Evolutionary conservation across 208 protist species (phyloP).

Genomic region (Naegleria gruberi): DNA sequence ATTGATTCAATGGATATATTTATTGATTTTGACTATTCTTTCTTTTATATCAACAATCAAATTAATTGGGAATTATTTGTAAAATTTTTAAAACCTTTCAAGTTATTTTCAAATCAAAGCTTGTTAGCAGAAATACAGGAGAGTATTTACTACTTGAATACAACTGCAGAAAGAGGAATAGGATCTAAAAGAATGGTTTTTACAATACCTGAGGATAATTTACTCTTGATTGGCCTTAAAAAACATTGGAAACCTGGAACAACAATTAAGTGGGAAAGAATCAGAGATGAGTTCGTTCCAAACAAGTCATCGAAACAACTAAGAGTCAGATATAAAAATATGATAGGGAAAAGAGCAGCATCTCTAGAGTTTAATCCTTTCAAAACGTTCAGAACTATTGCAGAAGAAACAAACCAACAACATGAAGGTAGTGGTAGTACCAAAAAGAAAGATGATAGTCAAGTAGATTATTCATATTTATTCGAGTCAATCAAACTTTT

Average conservation of each 20-base stretch:
- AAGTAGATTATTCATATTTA: background rate
- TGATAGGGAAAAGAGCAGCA: background rate
- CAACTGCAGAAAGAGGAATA: background rate
- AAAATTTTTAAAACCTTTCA: background rate
- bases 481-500: background rate
- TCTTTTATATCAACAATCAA: background rate
- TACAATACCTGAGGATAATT: conserved; percentile 1
- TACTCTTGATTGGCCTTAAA: background rate
- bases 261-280: background rate
- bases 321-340: background rate
- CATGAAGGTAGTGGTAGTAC: background rate
- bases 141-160: background rate
- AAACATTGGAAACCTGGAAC: background rate
- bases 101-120: background rate
- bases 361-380: background rate
- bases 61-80: background rate
- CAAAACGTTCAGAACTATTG: background rate
- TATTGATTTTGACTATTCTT: background rate
- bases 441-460: background rate
- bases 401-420: background rate
- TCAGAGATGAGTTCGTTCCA: background rate
- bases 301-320: background rate
- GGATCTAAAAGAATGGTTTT: background rate
- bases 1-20: background rate
- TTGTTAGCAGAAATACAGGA: background rate